Percentiles rank a stretch among this genome's conserved stretches.
Evolutionary conservation across 768 basidiomycete species (phyloP).

Genomic region (Clitopilus passeckerianus): DNA sequence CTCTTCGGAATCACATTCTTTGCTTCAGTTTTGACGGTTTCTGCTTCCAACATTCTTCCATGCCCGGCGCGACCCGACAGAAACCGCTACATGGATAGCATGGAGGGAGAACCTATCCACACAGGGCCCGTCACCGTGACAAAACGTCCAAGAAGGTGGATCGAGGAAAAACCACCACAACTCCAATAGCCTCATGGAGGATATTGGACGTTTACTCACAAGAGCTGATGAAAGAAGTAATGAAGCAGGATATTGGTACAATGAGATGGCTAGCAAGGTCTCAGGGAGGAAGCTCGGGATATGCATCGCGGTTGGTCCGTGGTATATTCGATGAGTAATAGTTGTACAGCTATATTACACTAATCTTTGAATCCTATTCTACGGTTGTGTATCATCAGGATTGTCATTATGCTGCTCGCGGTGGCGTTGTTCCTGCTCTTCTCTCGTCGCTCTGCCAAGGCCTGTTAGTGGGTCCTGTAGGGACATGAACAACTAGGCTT

Average conservation of each 20-base stretch:
- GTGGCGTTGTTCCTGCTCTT: conserved; percentile 57
- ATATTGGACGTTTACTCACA: background rate
- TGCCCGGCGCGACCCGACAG: conserved; percentile 69
- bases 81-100: conserved; percentile 54
- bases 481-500: conserved; percentile 15
- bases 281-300: too few relatives aligned
- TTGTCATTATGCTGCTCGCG: conserved; percentile 30
- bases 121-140: conserved; percentile 41
- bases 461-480: conserved; percentile 1
- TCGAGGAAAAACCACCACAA: conserved; percentile 60
- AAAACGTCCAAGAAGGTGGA: conserved; percentile 73
- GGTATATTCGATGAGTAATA: background rate
- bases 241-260: too few relatives aligned
- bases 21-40: conserved; percentile 74
- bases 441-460: conserved; percentile 47
- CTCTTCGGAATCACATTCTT: conserved; percentile 80
- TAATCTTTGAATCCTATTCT: background rate
- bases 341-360: conserved; percentile 3
- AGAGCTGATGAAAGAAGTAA: too few relatives aligned
- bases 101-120: conserved; percentile 18
- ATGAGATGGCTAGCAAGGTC: too few relatives aligned
- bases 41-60: conserved; percentile 72
- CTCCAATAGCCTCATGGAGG: conserved; percentile 13
- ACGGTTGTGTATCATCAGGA: background rate
- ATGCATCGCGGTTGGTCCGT: background rate